A percentile compares a stretch with the other conserved stretches of the same genome.
Evolutionary conservation across 495 filamentous ascomycete species (phyloP).

Genomic region (Penicillium psychrofluorescens): DNA sequence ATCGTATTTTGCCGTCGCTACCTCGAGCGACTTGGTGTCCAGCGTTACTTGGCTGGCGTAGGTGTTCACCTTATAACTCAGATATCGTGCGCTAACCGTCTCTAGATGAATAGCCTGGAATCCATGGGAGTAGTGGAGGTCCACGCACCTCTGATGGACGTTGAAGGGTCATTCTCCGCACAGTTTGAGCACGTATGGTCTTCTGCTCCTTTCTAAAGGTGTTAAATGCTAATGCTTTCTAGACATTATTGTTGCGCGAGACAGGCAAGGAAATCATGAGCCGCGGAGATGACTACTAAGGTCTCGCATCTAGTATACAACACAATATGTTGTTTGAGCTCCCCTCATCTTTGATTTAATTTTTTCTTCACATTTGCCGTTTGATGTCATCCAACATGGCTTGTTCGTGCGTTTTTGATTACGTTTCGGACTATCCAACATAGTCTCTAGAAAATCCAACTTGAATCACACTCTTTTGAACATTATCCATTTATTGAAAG

Average conservation of each 20-base stretch:
- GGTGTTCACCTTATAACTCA: constrained; percentile 8
- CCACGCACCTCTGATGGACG: constrained; percentile 47
- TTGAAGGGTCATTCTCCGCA: constrained; percentile 49
- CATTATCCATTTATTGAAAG: too few relatives aligned
- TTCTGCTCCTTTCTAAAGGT: background rate
- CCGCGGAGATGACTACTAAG: constrained; percentile 43
- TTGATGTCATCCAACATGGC: too few relatives aligned
- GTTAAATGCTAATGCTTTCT: background rate
- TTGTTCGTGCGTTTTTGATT: too few relatives aligned
- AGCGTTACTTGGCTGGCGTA: constrained; percentile 54
- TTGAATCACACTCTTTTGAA: too few relatives aligned
- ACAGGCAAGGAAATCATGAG: constrained; percentile 44
- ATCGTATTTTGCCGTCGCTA: constrained; percentile 57
- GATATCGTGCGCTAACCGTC: background rate
- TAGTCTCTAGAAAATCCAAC: too few relatives aligned
- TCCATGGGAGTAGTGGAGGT: constrained; percentile 46
- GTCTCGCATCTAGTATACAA: background rate
- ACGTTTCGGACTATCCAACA: too few relatives aligned
- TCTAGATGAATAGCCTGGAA: constrained; percentile 45
- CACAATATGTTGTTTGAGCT: too few relatives aligned
- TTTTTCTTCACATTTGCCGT: too few relatives aligned
- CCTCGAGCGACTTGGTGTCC: constrained; percentile 54
- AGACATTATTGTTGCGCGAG: constrained; percentile 40
- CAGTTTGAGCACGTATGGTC: constrained; percentile 55
- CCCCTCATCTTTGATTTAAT: too few relatives aligned